Evolutionary conservation across 164 flowering plant species (phyloP).

Genomic region (Vitis vinifera): DNA sequence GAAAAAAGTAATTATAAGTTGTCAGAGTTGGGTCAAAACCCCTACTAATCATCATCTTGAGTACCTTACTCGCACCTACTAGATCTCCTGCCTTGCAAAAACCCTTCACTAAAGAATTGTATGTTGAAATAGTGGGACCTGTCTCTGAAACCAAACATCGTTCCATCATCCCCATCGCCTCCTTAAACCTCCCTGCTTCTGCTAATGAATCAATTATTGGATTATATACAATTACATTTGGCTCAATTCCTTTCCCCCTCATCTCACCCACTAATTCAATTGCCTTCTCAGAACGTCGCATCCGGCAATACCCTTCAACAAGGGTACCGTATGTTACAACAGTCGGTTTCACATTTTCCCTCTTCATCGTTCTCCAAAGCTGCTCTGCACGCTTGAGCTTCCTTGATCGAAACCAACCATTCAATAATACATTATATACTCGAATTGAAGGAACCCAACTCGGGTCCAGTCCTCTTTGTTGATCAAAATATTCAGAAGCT

Average conservation of each 20-base stretch:
- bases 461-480: conserved; percentile 28
- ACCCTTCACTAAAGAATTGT: conserved; percentile 68
- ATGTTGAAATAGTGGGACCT: conserved; percentile 71
- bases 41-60: conserved; percentile 70
- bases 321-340: conserved; percentile 82
- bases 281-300: conserved; percentile 65
- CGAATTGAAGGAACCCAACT: conserved; percentile 48
- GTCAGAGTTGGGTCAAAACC: conserved; percentile 65
- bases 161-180: conserved; percentile 63
- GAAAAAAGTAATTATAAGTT: conserved; percentile 80
- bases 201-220: conserved; percentile 76
- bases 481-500: conserved; percentile 53
- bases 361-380: conserved; percentile 60
- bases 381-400: conserved; percentile 64
- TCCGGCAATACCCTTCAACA: conserved; percentile 79
- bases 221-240: conserved; percentile 63
- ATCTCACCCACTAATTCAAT: conserved; percentile 66
- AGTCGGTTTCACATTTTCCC: conserved; percentile 44
- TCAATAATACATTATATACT: conserved; percentile 64
- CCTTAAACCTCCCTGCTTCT: conserved; percentile 71
- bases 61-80: conserved; percentile 61
- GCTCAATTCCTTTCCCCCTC: conserved; percentile 58
- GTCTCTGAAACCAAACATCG: conserved; percentile 48
- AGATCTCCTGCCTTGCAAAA: conserved; percentile 60
- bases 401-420: conserved; percentile 72